Evolutionary conservation across 108 stramenopile genomes (phyloP).

Genomic region (Pseudonitzschia multistriata): DNA sequence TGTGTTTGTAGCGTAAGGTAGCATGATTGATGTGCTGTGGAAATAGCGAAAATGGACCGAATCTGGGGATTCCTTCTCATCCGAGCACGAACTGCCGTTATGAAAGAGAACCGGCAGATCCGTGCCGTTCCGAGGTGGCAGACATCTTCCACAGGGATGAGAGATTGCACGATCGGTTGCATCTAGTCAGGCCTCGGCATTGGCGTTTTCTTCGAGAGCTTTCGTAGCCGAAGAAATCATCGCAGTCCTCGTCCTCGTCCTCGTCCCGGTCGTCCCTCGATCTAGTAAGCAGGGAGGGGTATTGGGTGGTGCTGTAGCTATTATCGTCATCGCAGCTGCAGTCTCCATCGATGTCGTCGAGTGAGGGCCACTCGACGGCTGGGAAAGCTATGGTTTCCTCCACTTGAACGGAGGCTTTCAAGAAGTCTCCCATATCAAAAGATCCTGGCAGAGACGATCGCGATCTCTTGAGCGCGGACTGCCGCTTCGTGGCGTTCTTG

Average conservation of each 20-base stretch:
- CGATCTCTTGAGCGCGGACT: conserved; percentile 8
- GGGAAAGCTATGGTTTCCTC: conserved; percentile 44
- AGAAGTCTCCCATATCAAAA: conserved; percentile 26
- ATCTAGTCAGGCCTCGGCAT: conserved; percentile 31
- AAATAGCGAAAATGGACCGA: neutral
- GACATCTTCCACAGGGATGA: neutral
- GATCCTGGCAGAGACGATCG: conserved; percentile 2
- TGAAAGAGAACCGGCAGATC: conserved; percentile 29
- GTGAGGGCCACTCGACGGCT: conserved; percentile 30
- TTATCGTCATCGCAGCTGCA: neutral
- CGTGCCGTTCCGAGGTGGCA: conserved; percentile 10
- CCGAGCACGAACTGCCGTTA: neutral
- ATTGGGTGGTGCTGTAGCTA: neutral
- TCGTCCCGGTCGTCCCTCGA: conserved; percentile 4
- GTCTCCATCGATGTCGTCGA: conserved; percentile 21
- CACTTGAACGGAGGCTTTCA: conserved; percentile 23
- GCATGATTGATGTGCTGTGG: neutral
- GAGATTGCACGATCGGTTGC: conserved; percentile 24
- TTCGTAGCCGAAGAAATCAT: too few species aligned
- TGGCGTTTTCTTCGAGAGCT: conserved; percentile 13
- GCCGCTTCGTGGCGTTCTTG: neutral
- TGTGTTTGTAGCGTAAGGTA: neutral
- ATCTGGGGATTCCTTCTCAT: too few species aligned
- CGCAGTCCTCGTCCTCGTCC: too few species aligned
- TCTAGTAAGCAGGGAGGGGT: neutral